phyloP scores from a whole-genome alignment of 352 stramenopile genomes.

The Pseudoperonospora humuli region DNA sequence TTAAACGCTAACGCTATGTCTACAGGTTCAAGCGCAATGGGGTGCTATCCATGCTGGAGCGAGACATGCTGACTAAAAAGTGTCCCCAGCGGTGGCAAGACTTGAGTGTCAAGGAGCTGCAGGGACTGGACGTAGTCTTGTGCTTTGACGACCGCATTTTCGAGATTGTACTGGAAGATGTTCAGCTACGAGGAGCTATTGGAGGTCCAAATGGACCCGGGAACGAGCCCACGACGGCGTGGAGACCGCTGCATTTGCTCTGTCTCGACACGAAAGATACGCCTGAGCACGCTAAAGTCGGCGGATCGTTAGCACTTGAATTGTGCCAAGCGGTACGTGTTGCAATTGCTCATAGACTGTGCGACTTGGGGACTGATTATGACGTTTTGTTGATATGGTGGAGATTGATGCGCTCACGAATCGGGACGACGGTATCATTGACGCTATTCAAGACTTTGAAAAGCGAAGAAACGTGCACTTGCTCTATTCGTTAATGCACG shows the following conservation, averaged over 20 bases:
- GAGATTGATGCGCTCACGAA: constrained; percentile 51
- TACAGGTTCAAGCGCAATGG: constrained; percentile 72
- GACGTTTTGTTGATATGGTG: constrained; percentile 1
- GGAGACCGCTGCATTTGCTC: constrained; percentile 69
- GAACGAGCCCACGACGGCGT: constrained; percentile 34
- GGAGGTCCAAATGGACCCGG: constrained; percentile 16
- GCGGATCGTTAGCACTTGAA: constrained; percentile 68
- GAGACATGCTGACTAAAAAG: constrained; percentile 82
- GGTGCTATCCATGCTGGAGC: constrained; percentile 82
- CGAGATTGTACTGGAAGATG: constrained; percentile 78
- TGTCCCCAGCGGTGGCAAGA: constrained; percentile 84
- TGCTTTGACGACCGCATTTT: constrained; percentile 89
- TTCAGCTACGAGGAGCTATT: constrained; percentile 46
- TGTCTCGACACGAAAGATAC: constrained; percentile 87
- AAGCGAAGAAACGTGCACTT: constrained; percentile 48
- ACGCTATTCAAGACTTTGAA: constrained; percentile 53
- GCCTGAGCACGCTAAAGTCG: constrained; percentile 77
- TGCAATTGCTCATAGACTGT: neutral
- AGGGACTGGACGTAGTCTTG: constrained; percentile 76
- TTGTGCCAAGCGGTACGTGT: constrained; percentile 56
- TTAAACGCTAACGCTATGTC: constrained; percentile 1
- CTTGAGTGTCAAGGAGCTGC: constrained; percentile 57
- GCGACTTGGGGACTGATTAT: neutral
- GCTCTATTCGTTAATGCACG: constrained; percentile 56
- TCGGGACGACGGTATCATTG: constrained; percentile 42